Evolutionary conservation across 1,139 yeast species (phyloP).

Genomic region (Suhomyces coccinellae): DNA sequence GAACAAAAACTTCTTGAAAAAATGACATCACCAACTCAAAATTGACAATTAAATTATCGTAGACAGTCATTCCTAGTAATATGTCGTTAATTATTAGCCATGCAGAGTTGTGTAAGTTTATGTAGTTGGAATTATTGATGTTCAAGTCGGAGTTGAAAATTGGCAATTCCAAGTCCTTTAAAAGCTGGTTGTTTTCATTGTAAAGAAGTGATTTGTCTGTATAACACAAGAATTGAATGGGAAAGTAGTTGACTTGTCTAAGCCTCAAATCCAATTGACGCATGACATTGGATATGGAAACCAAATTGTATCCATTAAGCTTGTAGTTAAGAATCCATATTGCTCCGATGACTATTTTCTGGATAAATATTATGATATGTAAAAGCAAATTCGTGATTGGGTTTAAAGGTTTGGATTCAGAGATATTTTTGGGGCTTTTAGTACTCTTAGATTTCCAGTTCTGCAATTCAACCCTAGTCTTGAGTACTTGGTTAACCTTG

Average conservation of each 20-base stretch:
- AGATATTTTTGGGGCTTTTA: background rate
- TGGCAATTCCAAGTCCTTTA: conserved; percentile 35
- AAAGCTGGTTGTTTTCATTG: conserved; percentile 22
- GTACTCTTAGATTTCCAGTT: background rate
- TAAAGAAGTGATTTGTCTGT: conserved; percentile 36
- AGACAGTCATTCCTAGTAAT: conserved; percentile 66
- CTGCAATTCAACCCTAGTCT: conserved; percentile 20
- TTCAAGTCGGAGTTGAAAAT: conserved; percentile 40
- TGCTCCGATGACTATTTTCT: conserved; percentile 21
- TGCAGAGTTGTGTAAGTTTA: conserved; percentile 79
- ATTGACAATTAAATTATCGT: conserved; percentile 51
- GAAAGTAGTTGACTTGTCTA: conserved; percentile 77
- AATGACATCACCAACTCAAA: conserved; percentile 32
- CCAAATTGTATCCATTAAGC: conserved; percentile 23
- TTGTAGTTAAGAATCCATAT: conserved; percentile 29
- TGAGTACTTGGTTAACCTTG: conserved; percentile 34
- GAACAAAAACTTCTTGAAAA: conserved; percentile 39
- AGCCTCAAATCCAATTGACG: conserved; percentile 79
- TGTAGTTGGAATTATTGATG: conserved; percentile 68
- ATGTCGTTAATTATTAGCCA: conserved; percentile 89
- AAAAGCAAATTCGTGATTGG: background rate
- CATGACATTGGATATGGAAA: conserved; percentile 56
- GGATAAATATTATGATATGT: conserved; percentile 17
- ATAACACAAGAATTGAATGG: conserved; percentile 70
- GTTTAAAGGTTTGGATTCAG: background rate